Percentiles rank a stretch among this genome's conserved stretches.
Conservation (phyloP, 768 basidiomycete species). For the Exidia glandulosa region DNA sequence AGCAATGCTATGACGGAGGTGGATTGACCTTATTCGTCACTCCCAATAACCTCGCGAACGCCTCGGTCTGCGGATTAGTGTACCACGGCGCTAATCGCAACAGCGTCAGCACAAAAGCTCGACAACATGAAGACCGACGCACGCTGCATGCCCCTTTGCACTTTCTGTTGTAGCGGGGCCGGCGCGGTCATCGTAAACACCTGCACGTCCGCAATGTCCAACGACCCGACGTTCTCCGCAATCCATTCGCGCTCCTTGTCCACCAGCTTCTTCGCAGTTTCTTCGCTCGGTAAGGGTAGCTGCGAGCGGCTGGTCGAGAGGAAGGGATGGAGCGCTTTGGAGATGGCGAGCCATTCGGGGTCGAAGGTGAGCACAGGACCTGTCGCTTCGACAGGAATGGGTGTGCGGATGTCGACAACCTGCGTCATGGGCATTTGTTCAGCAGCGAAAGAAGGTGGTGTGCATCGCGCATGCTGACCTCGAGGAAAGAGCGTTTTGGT, state of each 20-base stretch:
- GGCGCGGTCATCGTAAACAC: slow-evolving; percentile 57
- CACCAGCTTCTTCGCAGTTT: slow-evolving; percentile 43
- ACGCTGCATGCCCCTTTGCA: slow-evolving; percentile 26
- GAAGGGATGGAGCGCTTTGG: slow-evolving; percentile 72
- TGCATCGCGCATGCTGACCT: too few species aligned
- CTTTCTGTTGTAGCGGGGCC: slow-evolving; percentile 32
- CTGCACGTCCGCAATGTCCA: slow-evolving; percentile 10
- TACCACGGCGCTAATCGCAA: slow-evolving; percentile 62
- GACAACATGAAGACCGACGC: slow-evolving; percentile 12
- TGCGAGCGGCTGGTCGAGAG: slow-evolving; percentile 47
- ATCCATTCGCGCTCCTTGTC: slow-evolving; percentile 59
- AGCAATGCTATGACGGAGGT: slow-evolving; percentile 1
- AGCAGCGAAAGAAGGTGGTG: neutral
- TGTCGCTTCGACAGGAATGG: slow-evolving; percentile 8
- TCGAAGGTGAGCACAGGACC: slow-evolving; percentile 49
- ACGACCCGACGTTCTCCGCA: slow-evolving; percentile 35
- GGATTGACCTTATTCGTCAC: slow-evolving; percentile 62
- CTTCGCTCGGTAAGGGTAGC: slow-evolving; percentile 45
- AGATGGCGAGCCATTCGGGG: slow-evolving; percentile 90
- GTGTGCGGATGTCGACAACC: slow-evolving; percentile 55
- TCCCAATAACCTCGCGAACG: slow-evolving; percentile 70
- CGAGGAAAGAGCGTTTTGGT: slow-evolving; percentile 59
- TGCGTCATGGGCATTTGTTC: slow-evolving; percentile 17
- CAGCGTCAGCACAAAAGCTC: neutral
- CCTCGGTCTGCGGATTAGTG: slow-evolving; percentile 81